Base-by-base conservation (phyloP, 306 rosid genomes). In the Sphenostylis stenocarpa region DNA sequence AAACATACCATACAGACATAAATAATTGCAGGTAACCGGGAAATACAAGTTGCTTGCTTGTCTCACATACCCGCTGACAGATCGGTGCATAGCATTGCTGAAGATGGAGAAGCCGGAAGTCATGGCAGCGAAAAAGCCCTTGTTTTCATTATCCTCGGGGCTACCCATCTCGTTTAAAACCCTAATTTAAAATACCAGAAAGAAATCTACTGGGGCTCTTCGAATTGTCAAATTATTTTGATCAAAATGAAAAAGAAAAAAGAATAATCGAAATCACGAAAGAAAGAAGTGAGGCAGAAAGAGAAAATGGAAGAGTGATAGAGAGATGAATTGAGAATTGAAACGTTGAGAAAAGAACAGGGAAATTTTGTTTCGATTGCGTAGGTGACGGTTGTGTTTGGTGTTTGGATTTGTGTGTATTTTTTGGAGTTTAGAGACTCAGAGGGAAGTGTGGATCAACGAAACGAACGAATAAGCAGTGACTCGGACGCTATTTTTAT, bases 1-100 rank as follows among this genome's bases (percentile, higher is more conserved):
- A 53, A 53, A 5, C 31, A 21, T 12, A 55, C 33, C 33, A 55
- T 3, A 23, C 62, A 55, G 62, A 10, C 33, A 53, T 11, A 55
- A 51, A 51, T 7, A 51, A 23, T 23, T 9, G 16, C 56, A 55
- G n/a, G 64, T 36, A 36, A 60, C 15, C 8, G 13, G 33, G 24
- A 58, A 60, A 23, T 19, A 48, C 20, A 49, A 61, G 72, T 57
- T 53, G 61, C 43, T 24, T 11, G 56, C 16, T 43, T 31, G 67
- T 4, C 34, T 58, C 43, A 28, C 44, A 66, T 83, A 94, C 98
- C 98, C 97, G 82, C 86, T 86, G 19, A 94, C 97, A 69, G 98
- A 94, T 90, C 96, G 92, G 85, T 90, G 92, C 97, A 94, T 90
- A 73, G 92, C 98, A 84, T 55, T 93, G 86, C 96, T 61, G 83